Evolutionary conservation across 768 basidiomycete species (phyloP).

Genomic region (Coprinellus micaceus): DNA sequence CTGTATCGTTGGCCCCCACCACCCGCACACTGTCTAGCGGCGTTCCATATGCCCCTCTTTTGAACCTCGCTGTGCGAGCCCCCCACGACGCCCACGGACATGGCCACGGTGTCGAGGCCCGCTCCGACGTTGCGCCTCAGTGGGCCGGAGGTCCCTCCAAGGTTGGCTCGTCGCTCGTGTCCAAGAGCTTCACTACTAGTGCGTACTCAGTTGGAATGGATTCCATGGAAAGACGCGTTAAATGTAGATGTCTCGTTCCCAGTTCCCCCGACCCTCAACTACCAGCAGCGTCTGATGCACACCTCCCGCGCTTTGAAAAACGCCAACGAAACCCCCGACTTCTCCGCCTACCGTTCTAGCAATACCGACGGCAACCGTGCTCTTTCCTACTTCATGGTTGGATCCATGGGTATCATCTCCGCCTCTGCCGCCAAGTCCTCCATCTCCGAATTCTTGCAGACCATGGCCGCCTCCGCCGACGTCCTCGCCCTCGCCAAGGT

Average conservation of each 20-base stretch:
- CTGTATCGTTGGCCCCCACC: slow-evolving; percentile 77
- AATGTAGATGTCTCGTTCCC: slow-evolving; percentile 7
- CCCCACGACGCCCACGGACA: slow-evolving; percentile 58
- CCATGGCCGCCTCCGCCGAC: slow-evolving; percentile 96
- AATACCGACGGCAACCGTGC: slow-evolving; percentile 67
- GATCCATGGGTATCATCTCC: slow-evolving; percentile 87
- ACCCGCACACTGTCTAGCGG: slow-evolving; percentile 77
- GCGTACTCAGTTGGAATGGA: slow-evolving; percentile 21
- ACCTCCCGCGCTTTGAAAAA: slow-evolving; percentile 67
- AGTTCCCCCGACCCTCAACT: slow-evolving; percentile 53
- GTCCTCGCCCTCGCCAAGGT: slow-evolving; percentile 98
- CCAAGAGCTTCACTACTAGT: slow-evolving; percentile 65
- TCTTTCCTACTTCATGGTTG: slow-evolving; percentile 86
- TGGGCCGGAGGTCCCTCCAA: slow-evolving; percentile 61
- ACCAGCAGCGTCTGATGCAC: slow-evolving; percentile 72
- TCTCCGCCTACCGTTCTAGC: slow-evolving; percentile 66
- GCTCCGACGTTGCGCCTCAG: slow-evolving; percentile 57
- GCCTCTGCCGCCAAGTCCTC: slow-evolving; percentile 93
- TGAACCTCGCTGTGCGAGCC: slow-evolving; percentile 71
- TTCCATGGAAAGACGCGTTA: slow-evolving; percentile 9
- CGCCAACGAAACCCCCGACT: slow-evolving; percentile 86
- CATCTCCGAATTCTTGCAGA: slow-evolving; percentile 89
- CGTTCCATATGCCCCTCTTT: slow-evolving; percentile 67
- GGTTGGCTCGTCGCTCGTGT: slow-evolving; percentile 52
- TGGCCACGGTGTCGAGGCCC: slow-evolving; percentile 53